These are phyloP conservation scores for Venturia effusa DNA, from an alignment of 2,329 filamentous ascomycete genomes.

Conservation along the genomic window DNA sequence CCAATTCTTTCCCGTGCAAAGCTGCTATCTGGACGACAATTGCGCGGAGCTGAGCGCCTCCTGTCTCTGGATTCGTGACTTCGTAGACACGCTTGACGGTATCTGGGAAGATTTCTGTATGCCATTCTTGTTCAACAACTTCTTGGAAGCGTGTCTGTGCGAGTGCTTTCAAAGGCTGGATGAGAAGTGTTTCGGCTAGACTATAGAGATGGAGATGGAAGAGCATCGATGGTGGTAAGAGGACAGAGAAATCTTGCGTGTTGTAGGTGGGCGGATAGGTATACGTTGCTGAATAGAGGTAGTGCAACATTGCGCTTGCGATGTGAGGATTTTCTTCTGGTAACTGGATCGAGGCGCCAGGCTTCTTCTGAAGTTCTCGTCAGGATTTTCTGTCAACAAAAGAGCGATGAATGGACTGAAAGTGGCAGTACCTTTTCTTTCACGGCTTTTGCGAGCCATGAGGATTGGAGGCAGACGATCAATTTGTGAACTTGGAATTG, in stretches of 20 bases:
- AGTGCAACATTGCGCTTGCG: neutral
- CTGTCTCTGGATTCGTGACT: neutral
- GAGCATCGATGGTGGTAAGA: neutral
- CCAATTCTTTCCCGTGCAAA: neutral
- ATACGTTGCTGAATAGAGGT: neutral
- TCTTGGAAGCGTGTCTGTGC: neutral
- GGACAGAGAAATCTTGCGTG: neutral
- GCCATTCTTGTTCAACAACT: neutral
- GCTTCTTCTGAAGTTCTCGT: neutral
- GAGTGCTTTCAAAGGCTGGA: neutral
- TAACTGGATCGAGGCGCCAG: neutral
- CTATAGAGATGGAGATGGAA: neutral
- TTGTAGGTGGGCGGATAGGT: neutral
- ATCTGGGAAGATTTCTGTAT: neutral
- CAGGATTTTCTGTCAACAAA: neutral
- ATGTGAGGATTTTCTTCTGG: neutral
- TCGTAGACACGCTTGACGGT: neutral
- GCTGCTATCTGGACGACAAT: neutral
- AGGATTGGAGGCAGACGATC: neutral
- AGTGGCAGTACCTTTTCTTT: neutral
- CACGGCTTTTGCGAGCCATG: neutral
- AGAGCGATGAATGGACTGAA: neutral
- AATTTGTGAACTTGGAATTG: neutral
- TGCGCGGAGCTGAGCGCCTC: neutral
- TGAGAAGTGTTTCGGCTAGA: neutral